phyloP scores from a whole-genome alignment of 495 filamentous ascomycete species.

The Rusavskia elegans region DNA sequence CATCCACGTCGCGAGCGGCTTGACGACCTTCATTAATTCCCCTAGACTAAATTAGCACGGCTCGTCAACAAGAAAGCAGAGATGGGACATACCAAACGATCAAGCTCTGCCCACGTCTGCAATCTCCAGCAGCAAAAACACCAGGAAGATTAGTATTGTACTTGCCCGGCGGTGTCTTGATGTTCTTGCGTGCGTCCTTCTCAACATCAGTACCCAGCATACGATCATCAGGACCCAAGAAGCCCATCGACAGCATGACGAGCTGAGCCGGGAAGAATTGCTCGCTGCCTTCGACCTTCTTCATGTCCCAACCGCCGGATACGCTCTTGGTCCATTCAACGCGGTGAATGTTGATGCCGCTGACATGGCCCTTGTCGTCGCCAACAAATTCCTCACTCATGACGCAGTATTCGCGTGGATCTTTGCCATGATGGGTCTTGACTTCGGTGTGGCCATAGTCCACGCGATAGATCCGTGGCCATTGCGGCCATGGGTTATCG shows the following conservation, averaged over 20 bases:
- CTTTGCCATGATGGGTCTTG: conserved; percentile 92
- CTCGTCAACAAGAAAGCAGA: neutral
- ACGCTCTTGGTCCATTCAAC: conserved; percentile 93
- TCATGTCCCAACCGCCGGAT: conserved; percentile 97
- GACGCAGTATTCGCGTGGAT: conserved; percentile 96
- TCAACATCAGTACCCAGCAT: conserved; percentile 77
- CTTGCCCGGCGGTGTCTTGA: conserved; percentile 85
- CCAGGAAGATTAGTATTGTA: conserved; percentile 82
- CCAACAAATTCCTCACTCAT: conserved; percentile 98
- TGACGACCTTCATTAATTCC: conserved; percentile 98
- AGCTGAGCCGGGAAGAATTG: conserved; percentile 97
- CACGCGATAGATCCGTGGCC: conserved; percentile 96
- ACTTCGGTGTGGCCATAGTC: conserved; percentile 97
- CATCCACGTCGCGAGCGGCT: conserved; percentile 84
- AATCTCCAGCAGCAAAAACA: conserved; percentile 93
- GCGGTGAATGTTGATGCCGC: conserved; percentile 93
- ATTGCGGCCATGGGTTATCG: conserved; percentile 99
- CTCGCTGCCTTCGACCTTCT: conserved; percentile 85
- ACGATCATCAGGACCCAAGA: conserved; percentile 88
- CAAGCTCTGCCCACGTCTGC: conserved; percentile 86
- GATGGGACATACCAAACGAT: conserved; percentile 79
- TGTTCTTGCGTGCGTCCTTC: conserved; percentile 87
- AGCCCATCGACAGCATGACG: conserved; percentile 95
- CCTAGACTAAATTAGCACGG: conserved; percentile 25
- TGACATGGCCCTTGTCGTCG: conserved; percentile 75